Conservation (phyloP, 192 early-diverging fungal genomes). For the Dissophora ornata region DNA sequence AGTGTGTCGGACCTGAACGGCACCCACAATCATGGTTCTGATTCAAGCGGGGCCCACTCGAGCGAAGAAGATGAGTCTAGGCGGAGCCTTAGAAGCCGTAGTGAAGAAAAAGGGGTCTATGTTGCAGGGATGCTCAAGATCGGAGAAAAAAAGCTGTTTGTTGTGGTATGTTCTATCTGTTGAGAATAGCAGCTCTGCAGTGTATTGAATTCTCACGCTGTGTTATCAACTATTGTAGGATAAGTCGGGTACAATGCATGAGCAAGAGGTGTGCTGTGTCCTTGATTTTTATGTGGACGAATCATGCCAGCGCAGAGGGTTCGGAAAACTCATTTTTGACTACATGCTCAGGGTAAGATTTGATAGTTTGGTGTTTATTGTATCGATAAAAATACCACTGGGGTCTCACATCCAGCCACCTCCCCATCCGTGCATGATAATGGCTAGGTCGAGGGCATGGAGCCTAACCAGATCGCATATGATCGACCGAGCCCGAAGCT, state of each 20-base stretch:
- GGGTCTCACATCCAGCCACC: no score
- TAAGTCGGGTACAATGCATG: slow-evolving; percentile 46
- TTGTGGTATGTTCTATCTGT: slow-evolving; percentile 48
- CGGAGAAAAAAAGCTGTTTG: slow-evolving; percentile 55
- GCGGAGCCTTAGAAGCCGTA: slow-evolving; percentile 6
- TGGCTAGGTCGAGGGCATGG: slow-evolving; percentile 44
- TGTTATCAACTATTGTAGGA: slow-evolving; percentile 40
- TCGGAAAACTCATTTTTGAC: slow-evolving; percentile 53
- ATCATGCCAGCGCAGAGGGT: slow-evolving; percentile 49
- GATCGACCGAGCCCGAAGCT: slow-evolving; percentile 55
- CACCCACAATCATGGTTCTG: neutral
- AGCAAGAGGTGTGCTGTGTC: slow-evolving; percentile 51
- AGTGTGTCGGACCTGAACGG: slow-evolving; percentile 13
- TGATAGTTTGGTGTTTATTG: slow-evolving; percentile 5
- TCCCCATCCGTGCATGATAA: no score
- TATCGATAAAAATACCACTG: no score
- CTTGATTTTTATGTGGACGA: slow-evolving; percentile 55
- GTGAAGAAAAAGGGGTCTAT: slow-evolving; percentile 43
- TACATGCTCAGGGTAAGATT: slow-evolving; percentile 50
- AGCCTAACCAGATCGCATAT: slow-evolving; percentile 53
- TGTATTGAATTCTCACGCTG: neutral
- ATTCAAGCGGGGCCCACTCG: neutral
- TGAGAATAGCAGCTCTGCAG: no score
- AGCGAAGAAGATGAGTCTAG: neutral
- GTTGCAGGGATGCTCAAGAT: slow-evolving; percentile 59